phyloP scores from a whole-genome alignment of 2,329 filamentous ascomycete genomes.

The Sphaceloma murrayae region DNA sequence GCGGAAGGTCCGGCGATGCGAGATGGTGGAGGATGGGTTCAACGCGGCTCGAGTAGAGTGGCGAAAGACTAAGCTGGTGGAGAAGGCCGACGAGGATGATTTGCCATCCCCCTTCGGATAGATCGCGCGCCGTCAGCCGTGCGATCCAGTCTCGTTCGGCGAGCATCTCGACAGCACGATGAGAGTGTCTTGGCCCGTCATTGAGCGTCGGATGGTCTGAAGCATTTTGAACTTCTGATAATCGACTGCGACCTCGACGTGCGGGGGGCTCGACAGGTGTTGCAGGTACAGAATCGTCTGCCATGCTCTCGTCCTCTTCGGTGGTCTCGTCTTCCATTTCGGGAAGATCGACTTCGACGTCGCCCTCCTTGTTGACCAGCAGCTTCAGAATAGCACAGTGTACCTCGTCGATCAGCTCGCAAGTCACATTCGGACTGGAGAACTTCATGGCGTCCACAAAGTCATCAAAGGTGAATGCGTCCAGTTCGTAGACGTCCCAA shows the following conservation, averaged over 20 bases:
- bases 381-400: slow-evolving; percentile 88
- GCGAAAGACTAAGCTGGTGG: slow-evolving; percentile 70
- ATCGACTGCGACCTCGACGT: slow-evolving; percentile 63
- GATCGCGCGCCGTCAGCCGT: slow-evolving; percentile 70
- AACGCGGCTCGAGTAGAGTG: slow-evolving; percentile 59
- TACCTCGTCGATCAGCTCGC: slow-evolving; percentile 79
- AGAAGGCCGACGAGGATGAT: slow-evolving; percentile 78
- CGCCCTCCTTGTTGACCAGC: slow-evolving; percentile 69
- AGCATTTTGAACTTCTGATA: slow-evolving; percentile 19
- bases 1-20: slow-evolving; percentile 66
- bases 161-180: slow-evolving; percentile 69
- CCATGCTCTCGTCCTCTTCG: slow-evolving; percentile 55
- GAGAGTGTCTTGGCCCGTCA: slow-evolving; percentile 28
- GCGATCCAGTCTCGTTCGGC: slow-evolving; percentile 74
- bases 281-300: slow-evolving; percentile 42
- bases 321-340: slow-evolving; percentile 65
- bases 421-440: slow-evolving; percentile 53
- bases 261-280: slow-evolving; percentile 44
- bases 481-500: slow-evolving; percentile 83
- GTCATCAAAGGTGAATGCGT: slow-evolving; percentile 97
- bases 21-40: slow-evolving; percentile 71
- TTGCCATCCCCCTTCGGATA: slow-evolving; percentile 84
- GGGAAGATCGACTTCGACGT: slow-evolving; percentile 68
- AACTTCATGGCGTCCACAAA: slow-evolving; percentile 81
- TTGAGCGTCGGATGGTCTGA: slow-evolving; percentile 15